Evolutionary conservation across 2,329 filamentous ascomycete species (phyloP).

Genomic region (Pochonia chlamydosporia): DNA sequence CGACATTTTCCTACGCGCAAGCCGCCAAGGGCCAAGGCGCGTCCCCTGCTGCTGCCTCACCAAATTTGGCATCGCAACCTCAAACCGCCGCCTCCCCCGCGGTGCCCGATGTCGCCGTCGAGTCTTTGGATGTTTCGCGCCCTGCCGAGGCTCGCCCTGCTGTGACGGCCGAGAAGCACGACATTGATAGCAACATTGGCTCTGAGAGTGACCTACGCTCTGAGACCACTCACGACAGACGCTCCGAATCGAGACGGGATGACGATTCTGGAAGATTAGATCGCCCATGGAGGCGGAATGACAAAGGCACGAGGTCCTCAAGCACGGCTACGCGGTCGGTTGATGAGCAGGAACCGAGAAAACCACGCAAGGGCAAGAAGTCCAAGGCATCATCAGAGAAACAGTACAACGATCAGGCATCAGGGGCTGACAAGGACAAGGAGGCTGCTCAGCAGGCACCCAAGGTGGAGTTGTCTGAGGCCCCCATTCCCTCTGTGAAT

Average conservation of each 20-base stretch:
- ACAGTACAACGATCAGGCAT: slow-evolving; percentile 43
- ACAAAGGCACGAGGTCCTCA: slow-evolving; percentile 50
- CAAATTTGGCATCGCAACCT: slow-evolving; percentile 17
- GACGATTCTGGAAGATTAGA: slow-evolving; percentile 33
- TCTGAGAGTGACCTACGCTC: slow-evolving; percentile 32
- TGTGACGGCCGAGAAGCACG: slow-evolving; percentile 25
- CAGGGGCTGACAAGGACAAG: slow-evolving; percentile 52
- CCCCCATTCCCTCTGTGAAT: slow-evolving; percentile 78
- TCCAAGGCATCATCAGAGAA: slow-evolving; percentile 36
- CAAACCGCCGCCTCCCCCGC: slow-evolving; percentile 22
- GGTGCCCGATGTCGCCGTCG: slow-evolving; percentile 17
- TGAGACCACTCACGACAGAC: slow-evolving; percentile 26
- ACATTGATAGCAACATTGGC: slow-evolving; percentile 26
- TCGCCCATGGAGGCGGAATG: slow-evolving; percentile 34
- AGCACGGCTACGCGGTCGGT: slow-evolving; percentile 60
- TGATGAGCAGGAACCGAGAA: slow-evolving; percentile 49
- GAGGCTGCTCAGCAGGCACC: slow-evolving; percentile 35
- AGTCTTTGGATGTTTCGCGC: slow-evolving; percentile 19
- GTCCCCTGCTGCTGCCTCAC: slow-evolving; percentile 23
- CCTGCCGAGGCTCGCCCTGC: slow-evolving; percentile 15
- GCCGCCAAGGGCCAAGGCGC: slow-evolving; percentile 74
- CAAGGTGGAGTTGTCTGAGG: slow-evolving; percentile 68
- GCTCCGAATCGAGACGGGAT: slow-evolving; percentile 28
- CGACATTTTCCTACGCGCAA: slow-evolving; percentile 88
- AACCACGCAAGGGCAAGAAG: slow-evolving; percentile 57